Evolutionary conservation across 2,329 filamentous ascomycete species (phyloP).

Genomic region (Nemania diffusa): DNA sequence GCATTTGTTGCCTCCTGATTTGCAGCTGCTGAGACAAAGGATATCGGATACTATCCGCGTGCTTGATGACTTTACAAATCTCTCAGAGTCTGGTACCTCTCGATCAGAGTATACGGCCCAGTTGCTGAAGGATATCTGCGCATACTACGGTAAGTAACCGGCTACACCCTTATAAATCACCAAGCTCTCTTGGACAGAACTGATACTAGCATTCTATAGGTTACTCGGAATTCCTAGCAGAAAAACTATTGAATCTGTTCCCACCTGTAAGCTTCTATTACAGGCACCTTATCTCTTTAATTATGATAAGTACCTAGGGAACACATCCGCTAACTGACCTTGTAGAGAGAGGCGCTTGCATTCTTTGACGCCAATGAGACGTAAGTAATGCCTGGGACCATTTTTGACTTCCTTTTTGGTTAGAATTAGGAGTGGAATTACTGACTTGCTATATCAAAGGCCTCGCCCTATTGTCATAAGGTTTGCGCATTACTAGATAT

Average conservation of each 20-base stretch:
- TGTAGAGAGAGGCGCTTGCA: conserved; percentile 79
- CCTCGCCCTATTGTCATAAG: conserved; percentile 90
- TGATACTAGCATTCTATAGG: conserved; percentile 20
- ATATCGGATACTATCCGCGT: conserved; percentile 95
- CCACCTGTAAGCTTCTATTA: conserved; percentile 66
- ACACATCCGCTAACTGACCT: conserved; percentile 3
- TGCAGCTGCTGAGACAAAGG: conserved; percentile 86
- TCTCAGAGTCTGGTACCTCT: conserved; percentile 82
- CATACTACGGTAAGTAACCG: conserved; percentile 78
- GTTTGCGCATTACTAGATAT: conserved; percentile 10
- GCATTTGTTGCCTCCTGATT: conserved; percentile 81
- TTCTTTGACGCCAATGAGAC: conserved; percentile 99
- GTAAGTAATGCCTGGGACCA: conserved; percentile 17
- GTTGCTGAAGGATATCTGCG: conserved; percentile 89
- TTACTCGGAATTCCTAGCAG: conserved; percentile 92
- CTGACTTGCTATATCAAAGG: conserved; percentile 23
- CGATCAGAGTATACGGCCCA: conserved; percentile 88
- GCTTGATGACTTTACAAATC: conserved; percentile 85
- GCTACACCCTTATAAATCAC: not conserved
- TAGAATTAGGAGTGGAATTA: not conserved
- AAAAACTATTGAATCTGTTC: conserved; percentile 95
- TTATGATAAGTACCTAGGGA: not conserved
- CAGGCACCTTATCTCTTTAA: too few species aligned
- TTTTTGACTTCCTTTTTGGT: not conserved
- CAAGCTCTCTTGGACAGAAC: not conserved